phyloP scores from a whole-genome alignment of 1,284 basidiomycete genomes.

The Pisolithus thermaeus region DNA sequence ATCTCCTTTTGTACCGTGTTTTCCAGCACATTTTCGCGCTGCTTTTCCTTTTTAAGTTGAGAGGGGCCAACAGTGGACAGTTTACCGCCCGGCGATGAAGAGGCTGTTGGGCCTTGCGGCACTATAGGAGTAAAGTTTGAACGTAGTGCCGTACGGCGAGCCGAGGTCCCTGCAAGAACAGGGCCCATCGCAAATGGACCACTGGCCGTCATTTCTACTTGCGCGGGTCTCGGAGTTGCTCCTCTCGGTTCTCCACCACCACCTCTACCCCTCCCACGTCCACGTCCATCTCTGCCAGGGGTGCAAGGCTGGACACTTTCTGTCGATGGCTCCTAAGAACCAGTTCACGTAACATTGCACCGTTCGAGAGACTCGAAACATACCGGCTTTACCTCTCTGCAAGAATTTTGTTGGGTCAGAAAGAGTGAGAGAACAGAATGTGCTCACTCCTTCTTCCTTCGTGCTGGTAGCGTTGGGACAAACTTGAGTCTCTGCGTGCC shows the following conservation, averaged over 20 bases:
- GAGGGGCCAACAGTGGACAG: slow-evolving; percentile 40
- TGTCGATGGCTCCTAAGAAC: slow-evolving; percentile 44
- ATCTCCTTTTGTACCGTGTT: slow-evolving; percentile 20
- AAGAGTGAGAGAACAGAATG: slow-evolving; percentile 1
- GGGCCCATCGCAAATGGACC: slow-evolving; percentile 84
- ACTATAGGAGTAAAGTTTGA: slow-evolving; percentile 47
- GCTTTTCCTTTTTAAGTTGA: slow-evolving; percentile 36
- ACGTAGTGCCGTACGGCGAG: slow-evolving; percentile 45
- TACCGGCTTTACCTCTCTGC: slow-evolving; percentile 40
- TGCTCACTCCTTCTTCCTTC: slow-evolving; percentile 73
- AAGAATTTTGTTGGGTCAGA: slow-evolving; percentile 15
- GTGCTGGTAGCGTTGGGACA: slow-evolving; percentile 63
- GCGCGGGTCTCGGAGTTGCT: slow-evolving; percentile 42
- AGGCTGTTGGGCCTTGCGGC: slow-evolving; percentile 31
- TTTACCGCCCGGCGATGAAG: slow-evolving; percentile 41
- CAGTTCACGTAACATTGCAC: background rate
- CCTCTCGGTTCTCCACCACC: slow-evolving; percentile 42
- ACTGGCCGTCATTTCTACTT: slow-evolving; percentile 72
- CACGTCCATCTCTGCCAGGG: slow-evolving; percentile 38
- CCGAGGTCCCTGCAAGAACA: slow-evolving; percentile 51
- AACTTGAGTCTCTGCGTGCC: slow-evolving; percentile 74
- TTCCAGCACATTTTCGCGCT: slow-evolving; percentile 25
- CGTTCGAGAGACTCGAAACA: slow-evolving; percentile 6
- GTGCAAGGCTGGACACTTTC: slow-evolving; percentile 26
- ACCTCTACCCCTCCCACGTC: slow-evolving; percentile 46